Conservation (phyloP, 148 eudicot species). For the Silene conica region DNA sequence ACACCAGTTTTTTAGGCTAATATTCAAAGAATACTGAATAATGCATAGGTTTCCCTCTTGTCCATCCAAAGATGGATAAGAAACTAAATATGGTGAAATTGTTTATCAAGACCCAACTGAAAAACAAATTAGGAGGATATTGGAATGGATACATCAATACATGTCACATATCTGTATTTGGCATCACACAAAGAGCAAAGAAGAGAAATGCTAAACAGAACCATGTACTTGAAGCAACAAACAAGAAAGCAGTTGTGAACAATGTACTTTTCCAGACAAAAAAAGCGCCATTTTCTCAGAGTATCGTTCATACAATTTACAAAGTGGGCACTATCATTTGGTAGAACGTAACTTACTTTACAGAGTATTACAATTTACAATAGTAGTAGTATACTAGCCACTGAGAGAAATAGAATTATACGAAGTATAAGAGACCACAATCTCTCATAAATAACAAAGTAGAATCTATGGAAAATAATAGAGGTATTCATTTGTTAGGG, state of each 20-base stretch:
- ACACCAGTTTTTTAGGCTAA: background rate
- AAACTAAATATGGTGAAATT: background rate
- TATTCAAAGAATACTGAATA: background rate
- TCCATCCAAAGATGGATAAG: background rate
- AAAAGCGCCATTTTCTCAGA: background rate
- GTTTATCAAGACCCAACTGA: background rate
- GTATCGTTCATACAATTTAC: background rate
- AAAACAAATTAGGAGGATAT: background rate
- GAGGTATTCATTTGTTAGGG: no score
- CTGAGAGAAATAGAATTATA: no score
- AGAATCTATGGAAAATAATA: no score
- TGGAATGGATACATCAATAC: background rate
- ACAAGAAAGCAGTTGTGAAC: background rate
- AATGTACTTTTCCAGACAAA: background rate
- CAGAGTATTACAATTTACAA: background rate
- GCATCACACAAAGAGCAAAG: background rate
- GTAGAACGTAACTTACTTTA: background rate
- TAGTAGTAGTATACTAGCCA: background rate
- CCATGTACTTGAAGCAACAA: conserved; percentile 3
- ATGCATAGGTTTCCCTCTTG: background rate
- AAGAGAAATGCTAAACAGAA: background rate
- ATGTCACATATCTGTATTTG: background rate
- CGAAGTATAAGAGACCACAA: no score
- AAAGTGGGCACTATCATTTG: background rate
- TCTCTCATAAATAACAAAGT: no score